Conservation (phyloP, 192 early-diverging fungal genomes). For the Backusella luteola region DNA sequence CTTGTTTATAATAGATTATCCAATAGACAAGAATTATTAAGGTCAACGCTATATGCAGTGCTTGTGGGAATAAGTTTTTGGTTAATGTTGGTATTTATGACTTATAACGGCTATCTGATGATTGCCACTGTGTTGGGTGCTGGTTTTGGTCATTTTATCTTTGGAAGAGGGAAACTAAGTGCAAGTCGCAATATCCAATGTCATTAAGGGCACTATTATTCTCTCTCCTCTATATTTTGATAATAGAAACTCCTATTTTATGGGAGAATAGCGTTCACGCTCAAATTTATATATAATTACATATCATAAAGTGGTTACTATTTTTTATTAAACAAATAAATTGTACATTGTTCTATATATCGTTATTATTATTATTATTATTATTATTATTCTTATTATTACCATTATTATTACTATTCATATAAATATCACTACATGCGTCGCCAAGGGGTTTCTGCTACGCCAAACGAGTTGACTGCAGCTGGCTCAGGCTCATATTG, state of each 20-base stretch:
- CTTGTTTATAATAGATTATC: background rate
- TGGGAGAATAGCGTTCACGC: background rate
- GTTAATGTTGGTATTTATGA: slow-evolving; percentile 84
- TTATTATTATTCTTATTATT: background rate
- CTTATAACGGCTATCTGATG: slow-evolving; percentile 79
- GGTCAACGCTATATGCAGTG: slow-evolving; percentile 64
- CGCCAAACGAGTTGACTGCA: background rate
- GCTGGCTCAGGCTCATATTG: background rate
- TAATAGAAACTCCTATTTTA: background rate
- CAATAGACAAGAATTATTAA: slow-evolving; percentile 48
- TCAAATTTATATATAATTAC: background rate
- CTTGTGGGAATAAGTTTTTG: slow-evolving; percentile 70
- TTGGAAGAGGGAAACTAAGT: slow-evolving; percentile 29
- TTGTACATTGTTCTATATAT: background rate
- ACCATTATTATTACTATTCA: background rate
- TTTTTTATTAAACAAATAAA: background rate
- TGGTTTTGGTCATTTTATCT: slow-evolving; percentile 60
- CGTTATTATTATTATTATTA: background rate
- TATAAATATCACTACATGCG: background rate
- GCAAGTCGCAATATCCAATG: slow-evolving; percentile 30
- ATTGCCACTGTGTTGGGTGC: slow-evolving; percentile 65
- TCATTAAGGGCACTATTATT: slow-evolving; percentile 2
- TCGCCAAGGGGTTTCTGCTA: background rate
- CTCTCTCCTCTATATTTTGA: background rate
- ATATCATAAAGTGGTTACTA: background rate